These are phyloP conservation scores for Blastocystis sp. DNA, from an alignment of 352 stramenopile species.

Conservation along the genomic window DNA sequence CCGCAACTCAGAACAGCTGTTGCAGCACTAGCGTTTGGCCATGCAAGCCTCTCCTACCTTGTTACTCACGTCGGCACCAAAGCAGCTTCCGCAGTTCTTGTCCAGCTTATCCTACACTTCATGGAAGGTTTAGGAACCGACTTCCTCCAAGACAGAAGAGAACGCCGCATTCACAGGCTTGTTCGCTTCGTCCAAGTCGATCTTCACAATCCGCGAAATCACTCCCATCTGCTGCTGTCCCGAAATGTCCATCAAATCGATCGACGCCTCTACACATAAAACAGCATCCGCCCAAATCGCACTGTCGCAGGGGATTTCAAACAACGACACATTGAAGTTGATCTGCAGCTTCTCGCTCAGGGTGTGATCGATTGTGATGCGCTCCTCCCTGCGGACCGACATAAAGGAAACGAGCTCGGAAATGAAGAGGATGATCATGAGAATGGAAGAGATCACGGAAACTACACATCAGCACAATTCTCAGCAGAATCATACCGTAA, in stretches of 20 bases:
- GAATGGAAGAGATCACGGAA: slow-evolving; percentile 46
- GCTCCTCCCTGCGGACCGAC: slow-evolving; percentile 19
- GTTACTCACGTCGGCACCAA: slow-evolving; percentile 39
- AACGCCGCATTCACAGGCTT: slow-evolving; percentile 52
- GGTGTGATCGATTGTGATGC: slow-evolving; percentile 44
- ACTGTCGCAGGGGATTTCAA: slow-evolving; percentile 53
- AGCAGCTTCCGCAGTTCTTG: slow-evolving; percentile 29
- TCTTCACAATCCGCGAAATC: slow-evolving; percentile 45
- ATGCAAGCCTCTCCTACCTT: neutral
- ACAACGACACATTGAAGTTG: slow-evolving; percentile 66
- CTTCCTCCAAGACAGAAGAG: slow-evolving; percentile 52
- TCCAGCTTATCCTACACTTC: slow-evolving; percentile 37
- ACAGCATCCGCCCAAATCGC: neutral
- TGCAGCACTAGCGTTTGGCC: slow-evolving; percentile 74
- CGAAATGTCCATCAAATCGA: slow-evolving; percentile 68
- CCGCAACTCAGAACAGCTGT: slow-evolving; percentile 75
- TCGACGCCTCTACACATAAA: slow-evolving; percentile 41
- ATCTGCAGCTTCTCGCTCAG: slow-evolving; percentile 61
- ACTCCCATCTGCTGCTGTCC: slow-evolving; percentile 69
- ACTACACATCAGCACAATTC: slow-evolving; percentile 29
- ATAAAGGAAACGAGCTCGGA: slow-evolving; percentile 41
- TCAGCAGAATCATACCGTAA: slow-evolving; percentile 1
- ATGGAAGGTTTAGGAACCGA: neutral
- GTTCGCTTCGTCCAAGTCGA: slow-evolving; percentile 42
- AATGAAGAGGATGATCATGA: slow-evolving; percentile 66